Base-by-base conservation (phyloP, 352 stramenopile genomes). In the Pythium sukuiense region DNA sequence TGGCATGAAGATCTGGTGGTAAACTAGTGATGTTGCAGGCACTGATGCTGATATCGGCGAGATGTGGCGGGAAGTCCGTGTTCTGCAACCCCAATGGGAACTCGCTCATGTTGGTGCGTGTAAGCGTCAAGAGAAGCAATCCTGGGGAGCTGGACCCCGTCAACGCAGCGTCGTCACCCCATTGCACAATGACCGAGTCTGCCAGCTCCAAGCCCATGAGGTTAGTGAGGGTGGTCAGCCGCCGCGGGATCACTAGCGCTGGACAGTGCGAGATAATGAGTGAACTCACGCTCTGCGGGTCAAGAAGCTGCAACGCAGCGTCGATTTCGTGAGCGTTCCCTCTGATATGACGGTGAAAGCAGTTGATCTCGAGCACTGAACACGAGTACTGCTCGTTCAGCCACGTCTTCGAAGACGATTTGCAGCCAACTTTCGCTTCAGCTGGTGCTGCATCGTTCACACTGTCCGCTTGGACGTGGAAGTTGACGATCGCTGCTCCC, bases 341-440 rank as follows among this genome's bases (percentile, higher is more conserved):
- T 4, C 24, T 45, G 63, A 69, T 59, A 7, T 43, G 46, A 12
- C 55, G 54, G 6, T 33, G 55, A 59, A 61, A 37, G 35, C 63
- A 69, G 35, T 63, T 69, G 49, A 69, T 64, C 26, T 60, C 63
- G 18, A 69, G 26, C 14, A 69, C 55, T 2, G 55, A 33, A 33
- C 63, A 69, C 13, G 63, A 58, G 20, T 59, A 64, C 39, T 63
- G 30, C 30, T 20, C n/a, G 6, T 45, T 43, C 16, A 69, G 52
- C 63, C 63, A 69, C 14, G 63, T 55, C 5, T 32, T 37, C 1
- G 56, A 53, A 27, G 12, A 37, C 1, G 63, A 63, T 55, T 64
- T 69, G 55, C 63, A 69, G 18, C 61, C 60, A 20, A 55, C 18
- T 18, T 54, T 66, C n/a, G 26, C 16, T 16, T 30, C 58, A n/a